phyloP scores from a whole-genome alignment of 202 grass and related monocot genomes.

The Zizania palustris region DNA sequence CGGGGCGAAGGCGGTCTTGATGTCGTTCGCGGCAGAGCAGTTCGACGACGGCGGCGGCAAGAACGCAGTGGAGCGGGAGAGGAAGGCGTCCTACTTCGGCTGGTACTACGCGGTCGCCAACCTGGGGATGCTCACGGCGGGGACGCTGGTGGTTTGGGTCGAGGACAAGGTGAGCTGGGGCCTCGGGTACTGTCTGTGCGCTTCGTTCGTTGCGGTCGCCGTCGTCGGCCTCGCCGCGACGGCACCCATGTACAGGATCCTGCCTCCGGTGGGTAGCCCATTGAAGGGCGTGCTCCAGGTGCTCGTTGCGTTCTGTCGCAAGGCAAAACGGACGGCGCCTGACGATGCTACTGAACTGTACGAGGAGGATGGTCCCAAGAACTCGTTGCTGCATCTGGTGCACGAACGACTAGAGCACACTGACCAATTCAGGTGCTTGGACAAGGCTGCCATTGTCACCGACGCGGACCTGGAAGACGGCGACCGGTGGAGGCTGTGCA shows the following conservation, averaged over 20 bases:
- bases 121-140: slow-evolving; percentile 58
- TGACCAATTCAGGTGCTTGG: slow-evolving; percentile 55
- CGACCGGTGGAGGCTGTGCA: not conserved
- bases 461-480: not conserved
- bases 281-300: slow-evolving; percentile 60
- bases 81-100: slow-evolving; percentile 71
- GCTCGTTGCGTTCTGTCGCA: slow-evolving; percentile 54
- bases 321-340: slow-evolving; percentile 45
- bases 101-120: slow-evolving; percentile 58
- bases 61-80: slow-evolving; percentile 35
- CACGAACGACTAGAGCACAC: slow-evolving; percentile 51
- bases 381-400: not conserved
- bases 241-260: slow-evolving; percentile 36
- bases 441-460: slow-evolving; percentile 65
- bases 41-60: slow-evolving; percentile 48
- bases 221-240: slow-evolving; percentile 51
- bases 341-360: slow-evolving; percentile 47
- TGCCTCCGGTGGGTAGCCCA: slow-evolving; percentile 63
- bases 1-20: slow-evolving; percentile 49
- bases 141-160: slow-evolving; percentile 66
- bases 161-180: slow-evolving; percentile 70
- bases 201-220: slow-evolving; percentile 45
- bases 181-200: slow-evolving; percentile 65
- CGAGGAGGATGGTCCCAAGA: slow-evolving; percentile 36
- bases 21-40: slow-evolving; percentile 69